A percentile compares a stretch with the other conserved stretches of the same genome.
These are phyloP conservation scores for Telfairia occidentalis DNA, from an alignment of 331 rosid species.

Conservation along the genomic window DNA sequence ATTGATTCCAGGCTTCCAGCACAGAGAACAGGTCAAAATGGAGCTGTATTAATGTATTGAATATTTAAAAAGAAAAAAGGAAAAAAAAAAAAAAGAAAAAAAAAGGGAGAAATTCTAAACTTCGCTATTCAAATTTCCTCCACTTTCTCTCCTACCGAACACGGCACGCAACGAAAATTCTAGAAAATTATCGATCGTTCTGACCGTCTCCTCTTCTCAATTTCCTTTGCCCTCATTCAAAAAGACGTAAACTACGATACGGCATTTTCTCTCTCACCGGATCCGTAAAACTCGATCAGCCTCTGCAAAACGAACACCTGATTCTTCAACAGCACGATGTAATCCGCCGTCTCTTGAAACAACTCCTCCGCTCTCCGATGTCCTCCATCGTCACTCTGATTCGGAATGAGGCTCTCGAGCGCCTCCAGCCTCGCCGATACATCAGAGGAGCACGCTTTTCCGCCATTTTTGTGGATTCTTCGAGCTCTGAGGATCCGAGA, in stretches of 20 bases:
- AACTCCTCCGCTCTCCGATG: conserved; percentile 8
- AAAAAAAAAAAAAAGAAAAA: not conserved
- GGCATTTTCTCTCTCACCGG: conserved; percentile 2
- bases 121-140: not conserved
- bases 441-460: conserved; percentile 15
- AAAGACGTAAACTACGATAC: not conserved
- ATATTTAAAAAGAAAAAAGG: not conserved
- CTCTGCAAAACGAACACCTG: conserved; percentile 9
- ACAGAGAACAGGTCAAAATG: not conserved
- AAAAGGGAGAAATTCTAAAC: not conserved
- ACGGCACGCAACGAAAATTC: conserved; percentile 1
- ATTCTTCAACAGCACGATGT: conserved; percentile 9
- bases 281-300: conserved; percentile 11
- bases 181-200: not conserved
- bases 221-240: not conserved
- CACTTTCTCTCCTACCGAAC: conserved; percentile 9
- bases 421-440: conserved; percentile 37
- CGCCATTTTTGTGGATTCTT: conserved; percentile 27
- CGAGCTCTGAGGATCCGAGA: conserved; percentile 21
- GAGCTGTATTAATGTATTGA: not conserved
- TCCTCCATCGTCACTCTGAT: conserved; percentile 9
- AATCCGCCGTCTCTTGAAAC: conserved; percentile 14
- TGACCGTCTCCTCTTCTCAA: not conserved
- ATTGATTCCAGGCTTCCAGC: not conserved
- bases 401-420: conserved; percentile 37